Evolutionary conservation across 257 asterid genomes (phyloP), one percentile per base, ranked within the genome.

Genomic region (Nicotiana tabacum): DNA sequence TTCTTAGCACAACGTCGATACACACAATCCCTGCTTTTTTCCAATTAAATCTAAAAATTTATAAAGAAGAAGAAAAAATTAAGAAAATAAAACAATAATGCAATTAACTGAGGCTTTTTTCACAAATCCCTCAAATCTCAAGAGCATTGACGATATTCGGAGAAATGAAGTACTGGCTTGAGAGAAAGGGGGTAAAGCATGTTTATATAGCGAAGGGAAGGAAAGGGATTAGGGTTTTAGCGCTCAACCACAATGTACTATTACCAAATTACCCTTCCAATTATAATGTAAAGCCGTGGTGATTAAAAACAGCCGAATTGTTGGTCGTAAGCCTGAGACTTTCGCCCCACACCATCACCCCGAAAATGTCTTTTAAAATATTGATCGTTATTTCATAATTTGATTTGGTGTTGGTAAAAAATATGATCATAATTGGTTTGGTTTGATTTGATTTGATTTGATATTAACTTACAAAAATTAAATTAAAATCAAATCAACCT

Each of bases 21-120:
- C 80, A 90, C 99, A 96, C 77, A 94, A 85, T 84, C 85, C 86
- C 86, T 91, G 91, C 93, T 81, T 83, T 5, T 0, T 10, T 30
- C 7, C 8, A 30, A 21, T 62, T 32, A 58, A 74, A 74, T 74
- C 62, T 13, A 74, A 12, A 74, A 24, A 6, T 3, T 12, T 6
- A 12, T 21, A 13, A 13, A 13, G 2, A 66, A 1, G 6, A 46
- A 43, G 1, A 9, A 5, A 69, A n/a, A 18, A 29, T 11, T 9
- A 82, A 4, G 30, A 15, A 5, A 24, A 18, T 6, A 2, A 17
- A 15, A 72, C 58, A 53, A 53, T 11, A 53, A 53, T 53, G 18
- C 58, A 53, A 11, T 53, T 3, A 15, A 11, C 4, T 13, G 17
- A 53, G 58, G 51, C 3, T 53, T 6, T 53, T 53, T 12, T 13